Conservation (phyloP, 2,329 filamentous ascomycete genomes). For the Trichoderma cornu-damae region DNA sequence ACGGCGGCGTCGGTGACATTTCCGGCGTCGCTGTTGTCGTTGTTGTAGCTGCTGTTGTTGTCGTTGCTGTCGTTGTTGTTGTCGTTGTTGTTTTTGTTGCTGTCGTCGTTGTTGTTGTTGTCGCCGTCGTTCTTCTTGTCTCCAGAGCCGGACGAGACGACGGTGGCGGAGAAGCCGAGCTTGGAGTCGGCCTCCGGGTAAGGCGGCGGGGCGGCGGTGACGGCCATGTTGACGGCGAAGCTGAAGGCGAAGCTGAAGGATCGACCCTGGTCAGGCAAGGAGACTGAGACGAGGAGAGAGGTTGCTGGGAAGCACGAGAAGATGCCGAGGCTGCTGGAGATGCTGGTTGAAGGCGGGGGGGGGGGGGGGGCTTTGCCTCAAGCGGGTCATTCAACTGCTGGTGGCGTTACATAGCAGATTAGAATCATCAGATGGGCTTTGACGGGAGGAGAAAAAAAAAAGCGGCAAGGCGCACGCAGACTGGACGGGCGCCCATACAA, state of each 20-base stretch:
- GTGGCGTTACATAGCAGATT: no score
- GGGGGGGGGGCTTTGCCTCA: background rate
- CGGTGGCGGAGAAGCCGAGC: constrained; percentile 22
- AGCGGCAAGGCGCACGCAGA: no score
- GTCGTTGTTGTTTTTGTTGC: background rate
- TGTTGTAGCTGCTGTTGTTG: constrained; percentile 19
- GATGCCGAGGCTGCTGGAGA: constrained; percentile 6
- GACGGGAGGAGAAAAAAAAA: background rate
- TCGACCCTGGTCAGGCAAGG: no score
- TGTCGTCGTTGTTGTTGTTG: background rate
- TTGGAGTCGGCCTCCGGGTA: constrained; percentile 18
- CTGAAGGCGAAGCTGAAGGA: constrained; percentile 1
- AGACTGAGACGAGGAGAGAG: no score
- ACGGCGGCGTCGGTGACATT: constrained; percentile 35
- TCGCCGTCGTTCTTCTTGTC: background rate
- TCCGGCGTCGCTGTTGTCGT: constrained; percentile 18
- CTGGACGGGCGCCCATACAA: no score
- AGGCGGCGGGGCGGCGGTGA: background rate
- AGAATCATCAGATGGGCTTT: no score
- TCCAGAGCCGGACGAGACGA: constrained; percentile 10
- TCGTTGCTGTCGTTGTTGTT: constrained; percentile 9
- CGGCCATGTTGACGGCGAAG: constrained; percentile 5
- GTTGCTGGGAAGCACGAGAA: no score
- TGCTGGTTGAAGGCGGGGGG: background rate
- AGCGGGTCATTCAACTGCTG: constrained; percentile 13